Evolutionary conservation across 768 basidiomycete species (phyloP), one percentile per base, ranked within the genome.

Genomic region (Myochromella boudieri): DNA sequence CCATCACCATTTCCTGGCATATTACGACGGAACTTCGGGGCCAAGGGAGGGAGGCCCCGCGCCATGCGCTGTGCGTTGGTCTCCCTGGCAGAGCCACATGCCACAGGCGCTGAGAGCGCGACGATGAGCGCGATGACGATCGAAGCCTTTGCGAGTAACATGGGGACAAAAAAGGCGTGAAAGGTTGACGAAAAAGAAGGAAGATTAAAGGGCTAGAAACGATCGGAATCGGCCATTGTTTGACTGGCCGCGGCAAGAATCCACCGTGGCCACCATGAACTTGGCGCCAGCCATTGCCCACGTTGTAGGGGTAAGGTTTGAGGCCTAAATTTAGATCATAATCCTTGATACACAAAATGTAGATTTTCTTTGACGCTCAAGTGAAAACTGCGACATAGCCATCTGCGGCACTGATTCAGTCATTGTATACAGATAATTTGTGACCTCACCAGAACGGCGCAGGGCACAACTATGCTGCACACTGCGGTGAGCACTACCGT

Each of bases 51-150:
- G n/a, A 76, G 63, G 8, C 74, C 74, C 38, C 71, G 68, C 26
- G 75, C 73, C 47, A 77, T 55, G 33, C 76, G 67, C 48, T 75
- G 65, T 15, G 60, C 71, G 51, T 75, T 76, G 9, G 73, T 72
- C 51, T 66, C 68, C 12, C 47, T 39, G 22, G 52, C 32, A 21
- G 65, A 52, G n/a, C 51, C 52, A 33, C 51, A 52, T 14, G 42
- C 39, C 25, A 44, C 60, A 40, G 53, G 52, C 25, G 57, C 53
- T 11, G 56, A 49, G 45, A 58, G 41, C 25, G 57, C 22, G n/a
- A 58, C 53, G 26, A 68, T 42, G 25, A 62, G 46, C 17, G 66
- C 55, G 40, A 63, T 28, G 7, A 56, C 48, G 26, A 56, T 25
- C 29, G 56, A 55, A 22, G 51, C 34, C 45, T 56, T 63, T 33